These are phyloP conservation scores for Trichomonascaceae sp. DNA, from an alignment of 1,139 yeast species.

Conservation along the genomic window DNA sequence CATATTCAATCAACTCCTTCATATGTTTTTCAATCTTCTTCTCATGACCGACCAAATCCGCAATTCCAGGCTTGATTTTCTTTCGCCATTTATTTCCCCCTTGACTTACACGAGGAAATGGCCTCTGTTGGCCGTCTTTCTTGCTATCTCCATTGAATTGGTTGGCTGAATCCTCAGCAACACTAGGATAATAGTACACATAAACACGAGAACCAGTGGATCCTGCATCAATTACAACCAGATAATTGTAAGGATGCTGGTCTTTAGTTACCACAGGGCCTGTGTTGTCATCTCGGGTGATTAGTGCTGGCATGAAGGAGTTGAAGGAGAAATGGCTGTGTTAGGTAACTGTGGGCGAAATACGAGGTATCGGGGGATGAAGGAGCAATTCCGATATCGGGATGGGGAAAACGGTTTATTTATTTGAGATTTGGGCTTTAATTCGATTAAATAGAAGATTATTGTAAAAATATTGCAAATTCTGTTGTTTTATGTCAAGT, in stretches of 20 bases:
- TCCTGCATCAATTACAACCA: constrained; percentile 76
- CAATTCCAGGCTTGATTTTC: constrained; percentile 63
- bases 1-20: constrained; percentile 45
- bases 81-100: constrained; percentile 50
- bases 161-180: constrained; percentile 30
- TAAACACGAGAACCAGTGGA: constrained; percentile 75
- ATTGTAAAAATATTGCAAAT: too few species aligned
- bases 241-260: constrained; percentile 26
- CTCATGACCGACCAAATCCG: constrained; percentile 50
- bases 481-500: too few species aligned
- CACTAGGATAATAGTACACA: constrained; percentile 58
- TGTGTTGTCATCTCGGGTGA: not conserved
- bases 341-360: not conserved
- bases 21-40: constrained; percentile 42
- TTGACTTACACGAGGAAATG: constrained; percentile 40
- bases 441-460: too few species aligned
- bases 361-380: too few species aligned
- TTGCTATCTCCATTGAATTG: constrained; percentile 12
- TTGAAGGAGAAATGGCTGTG: not conserved
- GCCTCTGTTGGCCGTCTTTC: constrained; percentile 2
- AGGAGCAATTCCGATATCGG: too few species aligned
- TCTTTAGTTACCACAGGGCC: constrained; percentile 16
- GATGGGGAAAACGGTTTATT: too few species aligned
- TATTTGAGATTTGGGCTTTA: too few species aligned
- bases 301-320: not conserved